Evolutionary conservation across 1,284 basidiomycete species (phyloP).

Genomic region (Meira miltonrushii): DNA sequence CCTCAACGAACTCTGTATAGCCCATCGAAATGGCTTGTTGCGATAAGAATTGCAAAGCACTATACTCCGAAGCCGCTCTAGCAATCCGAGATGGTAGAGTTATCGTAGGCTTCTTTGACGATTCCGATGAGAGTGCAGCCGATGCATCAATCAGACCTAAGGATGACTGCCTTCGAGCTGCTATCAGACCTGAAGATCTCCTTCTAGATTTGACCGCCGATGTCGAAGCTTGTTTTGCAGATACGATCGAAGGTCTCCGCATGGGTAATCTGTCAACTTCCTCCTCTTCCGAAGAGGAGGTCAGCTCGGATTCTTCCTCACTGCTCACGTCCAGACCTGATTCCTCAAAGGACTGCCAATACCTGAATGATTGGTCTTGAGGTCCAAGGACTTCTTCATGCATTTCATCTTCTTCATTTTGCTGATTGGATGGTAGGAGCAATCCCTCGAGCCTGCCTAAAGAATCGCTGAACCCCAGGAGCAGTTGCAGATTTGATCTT

Average conservation of each 20-base stretch:
- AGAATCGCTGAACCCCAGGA: slow-evolving; percentile 8
- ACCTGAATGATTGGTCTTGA: neutral
- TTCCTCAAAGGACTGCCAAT: slow-evolving; percentile 5
- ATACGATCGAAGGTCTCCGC: neutral
- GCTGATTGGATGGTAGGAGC: neutral
- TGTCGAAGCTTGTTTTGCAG: neutral
- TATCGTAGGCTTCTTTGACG: neutral
- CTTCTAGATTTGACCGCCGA: neutral
- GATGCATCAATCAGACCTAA: neutral
- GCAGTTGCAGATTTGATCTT: slow-evolving; percentile 10
- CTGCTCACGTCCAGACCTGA: neutral
- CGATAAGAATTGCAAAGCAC: slow-evolving; percentile 5
- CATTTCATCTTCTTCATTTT: slow-evolving; percentile 4
- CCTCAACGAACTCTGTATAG: slow-evolving; percentile 3
- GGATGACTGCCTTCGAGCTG: neutral
- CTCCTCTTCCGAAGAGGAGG: neutral
- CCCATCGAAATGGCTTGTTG: neutral
- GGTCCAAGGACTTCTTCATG: neutral
- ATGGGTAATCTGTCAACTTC: neutral
- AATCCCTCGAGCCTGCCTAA: neutral
- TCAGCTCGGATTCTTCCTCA: neutral
- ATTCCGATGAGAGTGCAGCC: neutral
- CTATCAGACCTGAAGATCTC: neutral
- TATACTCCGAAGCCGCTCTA: slow-evolving; percentile 9
- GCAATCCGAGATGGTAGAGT: slow-evolving; percentile 8